Evolutionary conservation across 1,284 basidiomycete genomes (phyloP).

Genomic region (Ceratobasidium sp.): DNA sequence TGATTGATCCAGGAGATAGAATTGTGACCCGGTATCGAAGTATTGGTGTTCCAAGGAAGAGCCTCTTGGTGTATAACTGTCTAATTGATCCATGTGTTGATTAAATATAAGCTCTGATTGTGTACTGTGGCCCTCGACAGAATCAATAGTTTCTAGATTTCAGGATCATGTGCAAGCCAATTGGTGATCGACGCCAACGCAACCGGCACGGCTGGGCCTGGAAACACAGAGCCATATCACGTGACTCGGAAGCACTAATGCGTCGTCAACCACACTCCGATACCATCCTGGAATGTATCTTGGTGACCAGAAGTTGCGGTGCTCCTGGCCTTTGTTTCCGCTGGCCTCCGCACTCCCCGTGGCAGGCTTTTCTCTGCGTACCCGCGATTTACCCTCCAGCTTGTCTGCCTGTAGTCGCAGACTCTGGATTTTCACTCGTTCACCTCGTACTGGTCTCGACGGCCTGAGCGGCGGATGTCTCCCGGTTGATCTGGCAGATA

Average conservation of each 20-base stretch:
- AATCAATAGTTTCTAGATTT: too few relatives aligned
- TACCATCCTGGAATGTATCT: slow-evolving; percentile 6
- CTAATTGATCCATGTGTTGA: too few relatives aligned
- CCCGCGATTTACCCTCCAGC: not conserved
- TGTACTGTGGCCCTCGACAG: too few relatives aligned
- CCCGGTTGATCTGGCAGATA: slow-evolving; percentile 25
- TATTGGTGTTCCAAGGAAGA: too few relatives aligned
- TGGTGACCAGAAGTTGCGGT: slow-evolving; percentile 24
- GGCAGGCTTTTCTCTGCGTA: not conserved
- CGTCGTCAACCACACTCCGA: not conserved
- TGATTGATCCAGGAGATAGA: too few relatives aligned
- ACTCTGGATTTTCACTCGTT: not conserved
- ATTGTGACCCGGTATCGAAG: too few relatives aligned
- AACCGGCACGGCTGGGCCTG: too few relatives aligned
- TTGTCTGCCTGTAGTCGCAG: not conserved
- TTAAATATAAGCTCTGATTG: too few relatives aligned
- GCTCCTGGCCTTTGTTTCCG: slow-evolving; percentile 5
- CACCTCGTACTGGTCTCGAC: slow-evolving; percentile 30
- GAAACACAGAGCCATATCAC: too few relatives aligned
- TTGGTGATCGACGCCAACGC: too few relatives aligned
- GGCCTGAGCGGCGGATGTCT: not conserved
- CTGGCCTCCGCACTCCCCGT: not conserved
- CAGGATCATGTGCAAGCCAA: too few relatives aligned
- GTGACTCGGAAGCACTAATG: slow-evolving; percentile 6
- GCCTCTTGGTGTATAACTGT: too few relatives aligned